phyloP scores from a whole-genome alignment of 2,329 filamentous ascomycete genomes.

The Trichoderma guizhouense region DNA sequence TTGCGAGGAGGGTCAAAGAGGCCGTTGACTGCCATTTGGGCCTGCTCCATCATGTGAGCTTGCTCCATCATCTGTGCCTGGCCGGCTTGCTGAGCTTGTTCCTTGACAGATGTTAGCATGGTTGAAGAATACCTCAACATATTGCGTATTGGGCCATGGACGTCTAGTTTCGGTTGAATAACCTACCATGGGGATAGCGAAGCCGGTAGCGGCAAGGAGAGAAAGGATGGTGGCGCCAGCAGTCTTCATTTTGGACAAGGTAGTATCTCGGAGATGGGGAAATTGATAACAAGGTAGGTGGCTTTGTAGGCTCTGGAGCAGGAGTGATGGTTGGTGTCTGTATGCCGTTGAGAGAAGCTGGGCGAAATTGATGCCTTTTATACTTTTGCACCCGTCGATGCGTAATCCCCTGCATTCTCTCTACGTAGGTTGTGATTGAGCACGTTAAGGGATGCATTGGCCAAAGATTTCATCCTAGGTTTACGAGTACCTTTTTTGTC shows the following conservation, averaged over 20 bases:
- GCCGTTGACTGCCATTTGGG: background rate
- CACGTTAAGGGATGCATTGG: background rate
- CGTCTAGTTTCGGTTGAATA: background rate
- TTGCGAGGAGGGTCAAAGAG: background rate
- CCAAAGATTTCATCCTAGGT: background rate
- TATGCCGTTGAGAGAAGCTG: background rate
- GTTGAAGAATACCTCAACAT: background rate
- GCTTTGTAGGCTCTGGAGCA: background rate
- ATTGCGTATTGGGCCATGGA: background rate
- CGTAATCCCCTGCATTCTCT: background rate
- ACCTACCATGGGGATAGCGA: background rate
- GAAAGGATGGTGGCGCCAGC: background rate
- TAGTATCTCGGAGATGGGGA: background rate
- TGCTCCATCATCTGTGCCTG: background rate
- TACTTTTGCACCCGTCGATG: background rate
- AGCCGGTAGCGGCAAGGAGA: background rate
- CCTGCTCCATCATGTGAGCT: background rate
- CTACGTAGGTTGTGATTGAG: background rate
- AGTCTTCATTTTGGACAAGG: background rate
- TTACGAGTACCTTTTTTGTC: background rate
- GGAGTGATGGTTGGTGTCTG: background rate
- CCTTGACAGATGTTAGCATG: background rate
- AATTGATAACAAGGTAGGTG: background rate
- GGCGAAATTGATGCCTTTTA: background rate
- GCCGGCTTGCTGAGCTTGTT: constrained; percentile 2